These are phyloP conservation scores for Tilletia caries DNA, from an alignment of 1,284 basidiomycete species.

Conservation along the genomic window DNA sequence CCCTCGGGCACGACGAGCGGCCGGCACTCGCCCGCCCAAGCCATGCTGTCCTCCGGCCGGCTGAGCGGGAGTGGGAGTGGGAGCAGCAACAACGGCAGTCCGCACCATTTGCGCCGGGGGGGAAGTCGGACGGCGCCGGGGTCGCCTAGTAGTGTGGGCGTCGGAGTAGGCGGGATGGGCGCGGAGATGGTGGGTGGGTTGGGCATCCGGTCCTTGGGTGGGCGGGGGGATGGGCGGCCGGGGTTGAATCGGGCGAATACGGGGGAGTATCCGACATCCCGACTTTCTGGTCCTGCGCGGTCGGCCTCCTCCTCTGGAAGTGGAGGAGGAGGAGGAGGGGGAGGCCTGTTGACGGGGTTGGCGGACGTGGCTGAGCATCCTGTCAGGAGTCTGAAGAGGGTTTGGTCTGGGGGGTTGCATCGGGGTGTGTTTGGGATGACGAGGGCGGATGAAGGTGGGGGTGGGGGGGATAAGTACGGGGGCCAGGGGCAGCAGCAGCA, in stretches of 20 bases:
- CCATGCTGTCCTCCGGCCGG: neutral
- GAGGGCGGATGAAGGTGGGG: slow-evolving; percentile 25
- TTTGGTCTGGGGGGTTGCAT: slow-evolving; percentile 34
- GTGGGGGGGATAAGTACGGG: neutral
- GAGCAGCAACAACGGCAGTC: too few relatives aligned
- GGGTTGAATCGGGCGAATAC: neutral
- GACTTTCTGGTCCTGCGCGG: neutral
- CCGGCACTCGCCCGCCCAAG: slow-evolving; percentile 1
- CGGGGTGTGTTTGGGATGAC: slow-evolving; percentile 34
- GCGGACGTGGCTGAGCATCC: slow-evolving; percentile 40
- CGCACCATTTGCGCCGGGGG: too few relatives aligned
- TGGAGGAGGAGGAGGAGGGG: neutral
- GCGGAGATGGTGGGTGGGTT: neutral
- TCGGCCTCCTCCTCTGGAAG: slow-evolving; percentile 13
- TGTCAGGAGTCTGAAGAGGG: slow-evolving; percentile 33
- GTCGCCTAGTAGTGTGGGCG: neutral
- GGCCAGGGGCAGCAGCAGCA: neutral
- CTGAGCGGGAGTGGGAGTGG: too few relatives aligned
- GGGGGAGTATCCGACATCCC: neutral
- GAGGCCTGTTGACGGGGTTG: slow-evolving; percentile 26
- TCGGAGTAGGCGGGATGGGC: neutral
- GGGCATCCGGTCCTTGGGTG: neutral
- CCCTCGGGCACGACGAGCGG: neutral
- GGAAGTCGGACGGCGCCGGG: neutral
- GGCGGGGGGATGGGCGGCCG: neutral